A percentile compares a stretch with the other conserved stretches of the same genome.
Conservation (phyloP, 208 protist species). For the Leishmania aethiopica region DNA sequence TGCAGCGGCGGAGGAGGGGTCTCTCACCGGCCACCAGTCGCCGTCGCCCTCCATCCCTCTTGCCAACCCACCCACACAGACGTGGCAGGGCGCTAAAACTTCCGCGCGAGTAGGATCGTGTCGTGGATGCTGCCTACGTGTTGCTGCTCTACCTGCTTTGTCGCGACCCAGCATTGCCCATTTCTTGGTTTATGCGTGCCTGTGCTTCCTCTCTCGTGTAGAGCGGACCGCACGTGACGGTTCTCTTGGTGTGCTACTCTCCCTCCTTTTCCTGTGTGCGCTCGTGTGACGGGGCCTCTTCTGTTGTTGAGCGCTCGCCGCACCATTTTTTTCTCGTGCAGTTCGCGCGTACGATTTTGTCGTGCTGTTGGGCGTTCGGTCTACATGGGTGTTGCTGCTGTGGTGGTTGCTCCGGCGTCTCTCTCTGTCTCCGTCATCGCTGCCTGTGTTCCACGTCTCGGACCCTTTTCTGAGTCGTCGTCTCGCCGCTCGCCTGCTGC, state of each 20-base stretch:
- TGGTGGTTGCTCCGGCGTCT: background rate
- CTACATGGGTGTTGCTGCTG: background rate
- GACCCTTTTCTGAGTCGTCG: background rate
- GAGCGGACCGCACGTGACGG: background rate
- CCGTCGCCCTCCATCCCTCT: background rate
- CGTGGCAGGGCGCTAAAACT: background rate
- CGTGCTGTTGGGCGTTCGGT: background rate
- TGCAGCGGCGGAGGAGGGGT: background rate
- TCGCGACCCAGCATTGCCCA: background rate
- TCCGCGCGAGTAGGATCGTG: background rate
- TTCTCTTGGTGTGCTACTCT: background rate
- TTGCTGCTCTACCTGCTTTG: background rate
- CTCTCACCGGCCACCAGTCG: conserved; percentile 2
- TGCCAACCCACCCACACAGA: background rate
- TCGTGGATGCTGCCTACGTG: too few relatives aligned
- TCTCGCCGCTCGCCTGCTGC: background rate
- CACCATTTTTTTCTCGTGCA: background rate
- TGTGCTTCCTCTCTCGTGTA: background rate
- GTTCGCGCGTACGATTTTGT: too few relatives aligned
- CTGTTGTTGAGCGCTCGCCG: background rate
- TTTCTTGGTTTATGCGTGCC: background rate
- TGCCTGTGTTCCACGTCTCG: background rate
- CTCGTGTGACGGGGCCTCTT: background rate
- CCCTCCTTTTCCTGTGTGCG: background rate
- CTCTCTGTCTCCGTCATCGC: background rate